phyloP scores from a whole-genome alignment of 164 flowering plant species.

The Amborella trichopoda region DNA sequence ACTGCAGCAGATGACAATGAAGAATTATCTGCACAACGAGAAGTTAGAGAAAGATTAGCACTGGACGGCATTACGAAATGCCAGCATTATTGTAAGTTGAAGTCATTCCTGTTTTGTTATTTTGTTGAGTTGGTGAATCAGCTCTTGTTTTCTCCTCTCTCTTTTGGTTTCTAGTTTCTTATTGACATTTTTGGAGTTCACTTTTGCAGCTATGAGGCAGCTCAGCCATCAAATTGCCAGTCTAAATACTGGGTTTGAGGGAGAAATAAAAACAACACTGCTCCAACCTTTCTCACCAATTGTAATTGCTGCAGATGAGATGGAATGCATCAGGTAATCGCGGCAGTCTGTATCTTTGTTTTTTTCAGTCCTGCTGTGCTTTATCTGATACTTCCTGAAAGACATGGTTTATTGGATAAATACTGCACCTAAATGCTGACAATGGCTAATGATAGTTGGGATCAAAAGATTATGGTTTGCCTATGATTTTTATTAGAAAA shows the following conservation, averaged over 20 bases:
- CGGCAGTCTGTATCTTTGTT: too few species aligned
- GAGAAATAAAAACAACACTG: slow-evolving; percentile 56
- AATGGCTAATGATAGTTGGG: too few species aligned
- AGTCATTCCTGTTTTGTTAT: background rate
- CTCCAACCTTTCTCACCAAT: slow-evolving; percentile 84
- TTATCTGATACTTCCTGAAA: too few species aligned
- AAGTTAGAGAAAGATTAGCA: slow-evolving; percentile 65
- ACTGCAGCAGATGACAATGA: slow-evolving; percentile 69
- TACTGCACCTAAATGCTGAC: too few species aligned
- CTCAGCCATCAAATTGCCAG: slow-evolving; percentile 61
- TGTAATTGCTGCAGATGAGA: slow-evolving; percentile 90
- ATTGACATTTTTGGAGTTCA: slow-evolving; percentile 1
- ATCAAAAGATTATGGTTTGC: too few species aligned
- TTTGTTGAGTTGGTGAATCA: background rate
- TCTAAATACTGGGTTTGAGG: slow-evolving; percentile 89
- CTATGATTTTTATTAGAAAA: too few species aligned
- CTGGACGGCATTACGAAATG: slow-evolving; percentile 79
- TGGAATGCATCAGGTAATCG: slow-evolving; percentile 69
- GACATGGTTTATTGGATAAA: too few species aligned
- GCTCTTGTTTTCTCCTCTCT: background rate
- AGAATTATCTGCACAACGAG: slow-evolving; percentile 56
- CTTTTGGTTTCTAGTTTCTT: background rate
- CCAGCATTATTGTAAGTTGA: slow-evolving; percentile 61
- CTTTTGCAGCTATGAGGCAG: slow-evolving; percentile 54
- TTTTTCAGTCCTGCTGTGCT: too few species aligned